phyloP scores from a whole-genome alignment of 352 stramenopile genomes.

The Globisporangium orthogonon region DNA sequence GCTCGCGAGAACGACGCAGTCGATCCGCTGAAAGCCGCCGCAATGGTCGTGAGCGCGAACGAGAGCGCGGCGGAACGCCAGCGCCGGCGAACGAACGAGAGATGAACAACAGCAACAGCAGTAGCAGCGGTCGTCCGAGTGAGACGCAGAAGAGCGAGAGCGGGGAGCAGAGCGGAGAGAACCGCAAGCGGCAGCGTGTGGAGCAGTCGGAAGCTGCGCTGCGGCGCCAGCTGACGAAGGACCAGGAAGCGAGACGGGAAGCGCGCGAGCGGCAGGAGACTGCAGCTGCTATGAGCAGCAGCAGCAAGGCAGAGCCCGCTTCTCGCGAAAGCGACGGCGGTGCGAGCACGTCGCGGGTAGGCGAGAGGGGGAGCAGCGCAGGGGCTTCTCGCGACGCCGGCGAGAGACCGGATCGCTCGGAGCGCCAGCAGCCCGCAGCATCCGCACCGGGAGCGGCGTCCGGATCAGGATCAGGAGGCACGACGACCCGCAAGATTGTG shows the following conservation, averaged over 20 bases:
- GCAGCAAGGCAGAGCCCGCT: neutral
- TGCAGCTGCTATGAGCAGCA: neutral
- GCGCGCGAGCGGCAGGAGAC: slow-evolving; percentile 1
- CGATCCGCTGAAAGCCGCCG: slow-evolving; percentile 29
- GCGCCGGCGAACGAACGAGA: slow-evolving; percentile 20
- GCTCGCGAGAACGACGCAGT: slow-evolving; percentile 26
- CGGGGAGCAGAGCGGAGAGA: slow-evolving; percentile 16
- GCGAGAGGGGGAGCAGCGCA: neutral
- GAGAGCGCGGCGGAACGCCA: slow-evolving; percentile 3
- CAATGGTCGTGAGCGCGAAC: slow-evolving; percentile 27
- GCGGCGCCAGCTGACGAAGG: slow-evolving; percentile 65
- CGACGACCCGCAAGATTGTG: slow-evolving; percentile 57
- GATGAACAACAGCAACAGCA: slow-evolving; percentile 13
- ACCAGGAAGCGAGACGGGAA: slow-evolving; percentile 17
- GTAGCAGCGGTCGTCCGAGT: slow-evolving; percentile 10
- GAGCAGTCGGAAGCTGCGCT: slow-evolving; percentile 62
- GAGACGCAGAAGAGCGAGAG: slow-evolving; percentile 17
- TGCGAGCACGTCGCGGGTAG: too few relatives aligned
- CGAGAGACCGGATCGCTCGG: slow-evolving; percentile 6
- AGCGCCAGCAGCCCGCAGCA: slow-evolving; percentile 1
- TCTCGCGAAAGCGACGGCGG: neutral
- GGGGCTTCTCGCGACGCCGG: slow-evolving; percentile 3
- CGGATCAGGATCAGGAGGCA: neutral
- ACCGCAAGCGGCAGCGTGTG: slow-evolving; percentile 43
- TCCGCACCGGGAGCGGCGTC: neutral